Conservation (phyloP, 2,329 filamentous ascomycete species). For the Sclerotinia nivalis region DNA sequence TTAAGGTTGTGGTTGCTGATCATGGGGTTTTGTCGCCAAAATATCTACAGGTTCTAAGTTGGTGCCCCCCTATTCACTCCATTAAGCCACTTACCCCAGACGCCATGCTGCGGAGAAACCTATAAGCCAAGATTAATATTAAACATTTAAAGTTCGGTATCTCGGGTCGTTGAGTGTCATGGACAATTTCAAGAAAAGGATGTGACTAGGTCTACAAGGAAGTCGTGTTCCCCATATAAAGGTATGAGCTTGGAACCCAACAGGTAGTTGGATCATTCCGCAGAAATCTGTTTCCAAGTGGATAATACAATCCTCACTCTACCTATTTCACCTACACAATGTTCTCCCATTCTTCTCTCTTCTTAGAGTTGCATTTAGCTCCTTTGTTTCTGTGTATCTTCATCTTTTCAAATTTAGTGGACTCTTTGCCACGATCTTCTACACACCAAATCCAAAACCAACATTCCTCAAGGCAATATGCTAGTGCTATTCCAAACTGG, state of each 20-base stretch:
- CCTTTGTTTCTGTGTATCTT: conserved; percentile 1
- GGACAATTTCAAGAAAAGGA: not conserved
- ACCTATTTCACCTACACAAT: not conserved
- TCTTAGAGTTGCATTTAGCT: not conserved
- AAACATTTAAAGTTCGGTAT: not conserved
- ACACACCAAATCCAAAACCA: not conserved
- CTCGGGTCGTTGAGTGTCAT: conserved; percentile 7
- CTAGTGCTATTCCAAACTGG: conserved; percentile 37
- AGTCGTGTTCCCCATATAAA: conserved; percentile 4
- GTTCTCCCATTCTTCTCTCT: not conserved
- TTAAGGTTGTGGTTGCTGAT: not conserved
- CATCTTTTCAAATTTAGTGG: not conserved
- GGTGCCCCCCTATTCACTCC: conserved; percentile 11
- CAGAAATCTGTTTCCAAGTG: not conserved
- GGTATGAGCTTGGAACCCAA: not conserved
- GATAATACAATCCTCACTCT: not conserved
- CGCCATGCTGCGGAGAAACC: not conserved
- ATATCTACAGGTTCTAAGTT: not conserved
- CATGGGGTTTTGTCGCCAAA: conserved; percentile 5
- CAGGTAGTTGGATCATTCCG: not conserved
- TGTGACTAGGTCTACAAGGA: not conserved
- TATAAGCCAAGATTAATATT: not conserved
- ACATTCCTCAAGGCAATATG: not conserved
- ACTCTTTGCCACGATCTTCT: conserved; percentile 2
- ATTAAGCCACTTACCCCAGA: conserved; percentile 11